Conservation (phyloP, 441 rosid species). For the Breynia disticha region DNA sequence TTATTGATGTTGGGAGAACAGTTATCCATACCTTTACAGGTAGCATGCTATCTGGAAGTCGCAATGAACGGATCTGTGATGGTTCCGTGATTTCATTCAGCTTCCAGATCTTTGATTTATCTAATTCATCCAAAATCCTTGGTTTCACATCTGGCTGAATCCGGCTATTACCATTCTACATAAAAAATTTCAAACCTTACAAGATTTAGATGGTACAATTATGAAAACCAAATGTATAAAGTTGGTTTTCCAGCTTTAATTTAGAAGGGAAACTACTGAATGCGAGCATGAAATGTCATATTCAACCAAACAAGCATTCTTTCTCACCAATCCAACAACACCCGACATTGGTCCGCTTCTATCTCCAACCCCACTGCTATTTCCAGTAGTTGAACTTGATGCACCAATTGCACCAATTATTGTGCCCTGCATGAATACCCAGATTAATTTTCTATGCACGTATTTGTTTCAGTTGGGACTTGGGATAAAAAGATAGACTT, state of each 20-base stretch:
- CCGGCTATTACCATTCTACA: constrained; percentile 41
- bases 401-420: constrained; percentile 30
- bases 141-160: constrained; percentile 44
- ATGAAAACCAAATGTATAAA: not conserved
- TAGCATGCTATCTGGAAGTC: constrained; percentile 38
- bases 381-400: constrained; percentile 36
- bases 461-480: not conserved
- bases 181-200: not conserved
- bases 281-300: not conserved
- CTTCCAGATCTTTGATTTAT: constrained; percentile 56
- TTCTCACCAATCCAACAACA: constrained; percentile 37
- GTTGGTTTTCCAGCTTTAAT: not conserved
- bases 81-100: constrained; percentile 44
- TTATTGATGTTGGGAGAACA: not conserved
- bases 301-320: not conserved
- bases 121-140: constrained; percentile 42
- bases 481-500: constrained; percentile 5
- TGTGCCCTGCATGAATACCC: constrained; percentile 25
- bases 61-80: constrained; percentile 45
- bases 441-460: not conserved
- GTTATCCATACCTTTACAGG: constrained; percentile 29
- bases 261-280: not conserved
- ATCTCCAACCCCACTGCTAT: constrained; percentile 28
- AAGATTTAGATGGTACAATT: not conserved
- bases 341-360: constrained; percentile 39